Conservation (phyloP, 2,329 filamentous ascomycete genomes). For the Lachnellula cervina region DNA sequence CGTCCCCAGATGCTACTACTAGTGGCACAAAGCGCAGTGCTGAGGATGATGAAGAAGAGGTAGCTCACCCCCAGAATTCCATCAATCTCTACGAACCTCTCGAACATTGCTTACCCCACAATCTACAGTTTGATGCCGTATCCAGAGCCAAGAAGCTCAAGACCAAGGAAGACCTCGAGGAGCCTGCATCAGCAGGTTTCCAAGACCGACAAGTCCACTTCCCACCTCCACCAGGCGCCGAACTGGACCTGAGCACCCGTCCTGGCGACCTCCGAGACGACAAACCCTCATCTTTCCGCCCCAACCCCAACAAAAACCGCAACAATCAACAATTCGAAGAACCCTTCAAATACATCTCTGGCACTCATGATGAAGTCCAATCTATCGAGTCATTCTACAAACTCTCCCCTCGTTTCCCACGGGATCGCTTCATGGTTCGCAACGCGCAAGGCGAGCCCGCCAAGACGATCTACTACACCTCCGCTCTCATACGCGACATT, state of each 20-base stretch:
- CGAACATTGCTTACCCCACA: neutral
- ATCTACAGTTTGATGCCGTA: constrained; percentile 17
- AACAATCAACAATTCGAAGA: constrained; percentile 63
- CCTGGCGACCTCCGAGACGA: constrained; percentile 22
- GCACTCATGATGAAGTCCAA: constrained; percentile 69
- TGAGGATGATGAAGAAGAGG: constrained; percentile 30
- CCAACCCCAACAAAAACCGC: constrained; percentile 28
- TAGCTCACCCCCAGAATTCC: too few relatives aligned
- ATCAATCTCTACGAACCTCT: neutral
- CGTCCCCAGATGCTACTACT: constrained; percentile 18
- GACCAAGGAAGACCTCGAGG: constrained; percentile 33
- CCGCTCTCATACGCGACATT: constrained; percentile 76
- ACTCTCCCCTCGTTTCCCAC: constrained; percentile 77
- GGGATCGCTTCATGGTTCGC: constrained; percentile 90
- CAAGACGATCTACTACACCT: constrained; percentile 97
- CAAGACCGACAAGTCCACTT: constrained; percentile 32
- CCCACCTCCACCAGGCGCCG: constrained; percentile 30
- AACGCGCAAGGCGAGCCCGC: constrained; percentile 83
- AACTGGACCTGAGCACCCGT: constrained; percentile 26
- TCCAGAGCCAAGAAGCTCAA: constrained; percentile 43
- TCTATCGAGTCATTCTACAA: constrained; percentile 81
- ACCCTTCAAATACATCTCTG: constrained; percentile 84
- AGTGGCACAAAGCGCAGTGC: constrained; percentile 33
- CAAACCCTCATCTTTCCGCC: constrained; percentile 7
- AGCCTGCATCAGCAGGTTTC: constrained; percentile 17